Evolutionary conservation across 2,329 filamentous ascomycete species (phyloP).

Genomic region (Dichotomopilus funicola): DNA sequence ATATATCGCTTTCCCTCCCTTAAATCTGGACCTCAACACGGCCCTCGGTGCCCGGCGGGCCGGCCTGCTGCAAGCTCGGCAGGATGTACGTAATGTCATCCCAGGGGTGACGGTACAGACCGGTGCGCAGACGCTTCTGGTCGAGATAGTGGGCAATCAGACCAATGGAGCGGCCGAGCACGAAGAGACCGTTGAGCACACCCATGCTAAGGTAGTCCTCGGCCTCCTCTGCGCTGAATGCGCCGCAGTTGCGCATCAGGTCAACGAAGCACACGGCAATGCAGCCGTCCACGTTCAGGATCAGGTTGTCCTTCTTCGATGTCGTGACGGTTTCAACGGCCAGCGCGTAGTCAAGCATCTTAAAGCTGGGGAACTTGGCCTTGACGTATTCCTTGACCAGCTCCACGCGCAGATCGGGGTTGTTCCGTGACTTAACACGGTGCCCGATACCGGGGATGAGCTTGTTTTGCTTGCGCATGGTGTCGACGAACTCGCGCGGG

Average conservation of each 20-base stretch:
- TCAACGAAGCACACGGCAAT: constrained; percentile 99
- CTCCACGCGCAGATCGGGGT: constrained; percentile 98
- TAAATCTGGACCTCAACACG: constrained; percentile 84
- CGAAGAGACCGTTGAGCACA: constrained; percentile 98
- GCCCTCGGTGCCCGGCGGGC: constrained; percentile 68
- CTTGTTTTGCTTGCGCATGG: constrained; percentile 99
- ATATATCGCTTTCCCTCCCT: constrained; percentile 15
- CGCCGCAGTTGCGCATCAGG: constrained; percentile 93
- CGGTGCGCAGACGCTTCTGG: constrained; percentile 98
- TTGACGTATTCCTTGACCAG: constrained; percentile 98
- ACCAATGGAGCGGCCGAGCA: constrained; percentile 93
- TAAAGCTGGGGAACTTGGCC: constrained; percentile 95
- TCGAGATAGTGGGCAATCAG: constrained; percentile 99
- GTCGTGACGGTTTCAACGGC: constrained; percentile 97
- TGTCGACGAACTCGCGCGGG: constrained; percentile 98
- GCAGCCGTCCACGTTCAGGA: constrained; percentile 97
- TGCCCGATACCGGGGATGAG: constrained; percentile 98
- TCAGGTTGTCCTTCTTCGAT: constrained; percentile 99
- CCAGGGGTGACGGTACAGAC: constrained; percentile 98
- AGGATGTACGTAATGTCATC: constrained; percentile 96
- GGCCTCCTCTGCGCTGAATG: constrained; percentile 91
- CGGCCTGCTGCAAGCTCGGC: constrained; percentile 66
- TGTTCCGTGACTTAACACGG: constrained; percentile 99
- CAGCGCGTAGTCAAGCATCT: constrained; percentile 97
- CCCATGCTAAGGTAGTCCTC: constrained; percentile 99